A percentile compares a stretch with the other conserved stretches of the same genome.
Evolutionary conservation across 352 stramenopile genomes (phyloP).

Genomic region (Phytophthora idaei): DNA sequence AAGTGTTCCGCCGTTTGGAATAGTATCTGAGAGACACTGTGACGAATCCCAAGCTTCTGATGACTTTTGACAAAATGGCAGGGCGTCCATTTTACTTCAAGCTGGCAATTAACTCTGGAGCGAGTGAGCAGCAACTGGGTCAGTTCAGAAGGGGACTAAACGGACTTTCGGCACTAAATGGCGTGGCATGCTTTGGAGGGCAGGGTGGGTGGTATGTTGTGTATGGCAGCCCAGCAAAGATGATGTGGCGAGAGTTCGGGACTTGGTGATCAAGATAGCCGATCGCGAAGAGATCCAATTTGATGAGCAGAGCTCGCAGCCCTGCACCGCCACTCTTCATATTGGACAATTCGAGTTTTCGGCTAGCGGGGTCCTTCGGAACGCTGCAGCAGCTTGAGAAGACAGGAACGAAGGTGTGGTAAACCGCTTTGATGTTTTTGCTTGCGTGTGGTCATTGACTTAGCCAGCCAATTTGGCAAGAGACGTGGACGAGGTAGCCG

Average conservation of each 20-base stretch:
- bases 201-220: neutral
- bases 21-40: constrained; percentile 20
- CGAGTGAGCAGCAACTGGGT: constrained; percentile 1
- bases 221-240: constrained; percentile 18
- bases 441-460: too few relatives aligned
- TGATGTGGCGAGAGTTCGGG: constrained; percentile 1
- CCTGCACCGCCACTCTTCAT: neutral
- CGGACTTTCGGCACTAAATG: constrained; percentile 2
- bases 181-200: constrained; percentile 8
- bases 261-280: constrained; percentile 1
- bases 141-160: constrained; percentile 1
- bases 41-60: constrained; percentile 1
- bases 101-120: neutral
- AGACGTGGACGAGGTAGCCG: too few relatives aligned
- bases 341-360: constrained; percentile 20
- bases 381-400: constrained; percentile 5
- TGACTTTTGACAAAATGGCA: constrained; percentile 9
- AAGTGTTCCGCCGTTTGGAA: constrained; percentile 13
- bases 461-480: too few relatives aligned
- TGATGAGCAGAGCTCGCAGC: constrained; percentile 9
- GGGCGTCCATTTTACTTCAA: constrained; percentile 13
- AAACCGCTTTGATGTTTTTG: neutral
- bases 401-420: neutral
- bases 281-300: constrained; percentile 1
- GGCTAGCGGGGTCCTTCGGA: constrained; percentile 2